Conservation (phyloP, 306 rosid genomes). For the Clitoria ternatea region DNA sequence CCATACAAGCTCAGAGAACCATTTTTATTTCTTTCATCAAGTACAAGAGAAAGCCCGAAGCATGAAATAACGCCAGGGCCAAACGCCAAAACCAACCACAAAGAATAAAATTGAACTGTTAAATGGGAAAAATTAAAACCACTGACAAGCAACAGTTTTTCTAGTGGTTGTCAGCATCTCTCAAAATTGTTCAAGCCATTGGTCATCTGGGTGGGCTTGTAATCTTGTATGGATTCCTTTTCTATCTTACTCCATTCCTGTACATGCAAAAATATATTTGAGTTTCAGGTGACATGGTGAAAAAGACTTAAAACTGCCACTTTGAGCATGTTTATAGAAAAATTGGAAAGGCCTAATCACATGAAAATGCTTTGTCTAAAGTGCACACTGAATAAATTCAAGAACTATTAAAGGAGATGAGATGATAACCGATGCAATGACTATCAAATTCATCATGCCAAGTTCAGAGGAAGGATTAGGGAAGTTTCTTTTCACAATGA, state of each 20-base stretch:
- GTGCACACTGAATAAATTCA: not conserved
- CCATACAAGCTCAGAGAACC: constrained; percentile 28
- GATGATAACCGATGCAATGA: not conserved
- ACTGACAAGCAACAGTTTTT: constrained; percentile 34
- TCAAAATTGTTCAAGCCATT: constrained; percentile 53
- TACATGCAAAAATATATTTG: not conserved
- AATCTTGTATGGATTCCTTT: constrained; percentile 18
- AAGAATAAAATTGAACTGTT: constrained; percentile 26
- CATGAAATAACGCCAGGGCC: constrained; percentile 36
- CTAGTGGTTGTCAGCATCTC: constrained; percentile 36
- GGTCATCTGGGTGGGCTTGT: constrained; percentile 27
- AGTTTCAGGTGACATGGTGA: not conserved
- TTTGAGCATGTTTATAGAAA: constrained; percentile 6
- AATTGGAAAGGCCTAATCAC: not conserved
- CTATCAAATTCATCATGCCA: not conserved
- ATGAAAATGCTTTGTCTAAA: not conserved
- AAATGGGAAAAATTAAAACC: not conserved
- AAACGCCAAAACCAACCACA: constrained; percentile 31
- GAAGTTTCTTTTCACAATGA: not conserved
- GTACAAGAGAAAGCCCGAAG: constrained; percentile 37
- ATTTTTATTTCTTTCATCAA: constrained; percentile 17
- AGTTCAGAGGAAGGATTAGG: not conserved
- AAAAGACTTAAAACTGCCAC: not conserved
- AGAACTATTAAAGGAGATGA: constrained; percentile 1
- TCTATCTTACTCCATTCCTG: constrained; percentile 18